phyloP scores from a whole-genome alignment of 2,329 filamentous ascomycete species.

The Microdochium bolleyi region DNA sequence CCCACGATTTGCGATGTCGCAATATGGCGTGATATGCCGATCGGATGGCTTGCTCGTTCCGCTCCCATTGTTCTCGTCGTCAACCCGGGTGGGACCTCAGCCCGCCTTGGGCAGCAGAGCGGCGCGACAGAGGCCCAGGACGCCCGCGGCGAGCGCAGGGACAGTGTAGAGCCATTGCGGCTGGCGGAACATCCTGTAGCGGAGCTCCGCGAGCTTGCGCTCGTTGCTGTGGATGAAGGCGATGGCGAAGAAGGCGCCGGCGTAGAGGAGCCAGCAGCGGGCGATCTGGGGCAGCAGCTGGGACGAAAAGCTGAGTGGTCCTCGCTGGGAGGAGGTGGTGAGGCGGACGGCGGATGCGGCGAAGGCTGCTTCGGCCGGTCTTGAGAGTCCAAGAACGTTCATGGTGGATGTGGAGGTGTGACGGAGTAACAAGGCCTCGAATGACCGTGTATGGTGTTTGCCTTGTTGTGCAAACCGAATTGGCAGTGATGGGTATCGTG shows the following conservation, averaged over 20 bases:
- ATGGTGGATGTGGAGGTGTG: not conserved
- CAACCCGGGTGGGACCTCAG: no score
- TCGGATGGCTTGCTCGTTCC: no score
- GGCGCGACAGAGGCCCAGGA: no score
- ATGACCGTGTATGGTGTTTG: no score
- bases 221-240: not conserved
- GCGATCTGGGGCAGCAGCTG: not conserved
- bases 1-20: no score
- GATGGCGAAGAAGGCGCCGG: not conserved
- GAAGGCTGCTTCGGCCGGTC: not conserved
- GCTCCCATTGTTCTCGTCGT: no score
- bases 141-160: not conserved
- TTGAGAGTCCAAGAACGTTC: not conserved
- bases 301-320: not conserved
- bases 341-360: not conserved
- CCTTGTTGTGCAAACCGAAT: not conserved
- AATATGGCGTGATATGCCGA: no score
- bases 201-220: not conserved
- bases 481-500: not conserved
- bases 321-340: no score
- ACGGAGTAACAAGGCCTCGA: not conserved
- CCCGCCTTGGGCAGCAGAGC: no score
- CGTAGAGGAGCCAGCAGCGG: not conserved
- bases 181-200: not conserved
- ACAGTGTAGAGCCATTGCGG: not conserved